Evolutionary conservation across 441 rosid species (phyloP), one percentile per base, ranked within the genome.

Genomic region (Jatropha podagrica): DNA sequence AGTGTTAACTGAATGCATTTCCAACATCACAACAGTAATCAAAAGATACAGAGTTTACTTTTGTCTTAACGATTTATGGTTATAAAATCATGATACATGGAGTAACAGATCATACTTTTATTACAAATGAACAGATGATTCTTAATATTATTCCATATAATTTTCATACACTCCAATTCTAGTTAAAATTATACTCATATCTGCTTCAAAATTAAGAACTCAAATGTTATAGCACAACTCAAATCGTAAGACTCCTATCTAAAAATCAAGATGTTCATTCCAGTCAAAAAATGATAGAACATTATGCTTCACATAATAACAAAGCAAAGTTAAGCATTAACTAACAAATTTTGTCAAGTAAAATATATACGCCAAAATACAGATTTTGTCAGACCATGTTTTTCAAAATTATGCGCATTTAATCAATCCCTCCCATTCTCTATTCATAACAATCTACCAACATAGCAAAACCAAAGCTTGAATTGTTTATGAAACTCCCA

Each of bases 1-100:
- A 68, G 13, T 56, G 18, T 73, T n/a, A 78, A 48, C 11, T 48
- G 44, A 68, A 68, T 4, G 55, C 60, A 55, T 60, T 48, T 65
- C 68, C 73, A 67, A 27, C 49, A 52, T 40, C 40, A 13, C 32
- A 40, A 23, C 49, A 54, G 40, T 65, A 4, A 44, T 64, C 62
- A 68, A 51, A 13, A 54, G 69, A 49, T n/a, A 54, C 26, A 38
- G 15, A 54, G 15, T 41, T 60, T 9, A 58, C 72, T 26, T 42
- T 12, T 27, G 52, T 23, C 15, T 18, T 52, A 12, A 27, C 7
- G 49, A 58, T 42, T 11, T 44, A 38, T 13, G 14, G 17, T 69
- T 27, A 18, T 2, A 13, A 42, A 42, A 44, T 15, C 26, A 56
- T 66, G 71, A 48, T 5, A 41, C 15, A 20, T 52, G 10, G 12